Conservation (phyloP, 2,329 filamentous ascomycete genomes). For the Aspergillus aculeatus region DNA sequence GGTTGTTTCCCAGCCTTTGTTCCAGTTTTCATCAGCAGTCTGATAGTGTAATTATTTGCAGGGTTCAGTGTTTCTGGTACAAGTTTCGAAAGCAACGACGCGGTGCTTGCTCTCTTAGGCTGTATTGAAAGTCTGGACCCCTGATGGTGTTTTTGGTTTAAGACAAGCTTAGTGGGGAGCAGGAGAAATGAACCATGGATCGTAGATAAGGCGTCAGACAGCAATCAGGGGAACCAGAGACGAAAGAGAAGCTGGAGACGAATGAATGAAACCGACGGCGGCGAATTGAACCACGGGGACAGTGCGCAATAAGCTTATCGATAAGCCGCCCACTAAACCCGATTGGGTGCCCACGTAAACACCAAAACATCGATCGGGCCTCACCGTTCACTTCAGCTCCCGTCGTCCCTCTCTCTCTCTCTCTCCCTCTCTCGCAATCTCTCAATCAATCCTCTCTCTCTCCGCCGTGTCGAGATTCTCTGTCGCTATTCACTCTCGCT, state of each 20-base stretch:
- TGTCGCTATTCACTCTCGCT: conserved; percentile 9
- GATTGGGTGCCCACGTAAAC: conserved; percentile 40
- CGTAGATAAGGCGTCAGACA: background rate
- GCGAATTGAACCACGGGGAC: conserved; percentile 2
- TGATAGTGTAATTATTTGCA: no score
- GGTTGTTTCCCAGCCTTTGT: no score
- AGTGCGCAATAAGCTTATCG: conserved; percentile 42
- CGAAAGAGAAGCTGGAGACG: conserved; percentile 28
- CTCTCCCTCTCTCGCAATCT: conserved; percentile 10
- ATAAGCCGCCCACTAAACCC: conserved; percentile 40
- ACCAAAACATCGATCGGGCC: conserved; percentile 35
- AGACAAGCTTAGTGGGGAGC: background rate
- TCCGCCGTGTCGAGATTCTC: background rate
- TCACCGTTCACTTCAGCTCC: conserved; percentile 29
- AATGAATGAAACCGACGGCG: background rate
- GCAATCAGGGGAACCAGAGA: conserved; percentile 14
- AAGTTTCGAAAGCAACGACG: no score
- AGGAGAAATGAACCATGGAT: background rate
- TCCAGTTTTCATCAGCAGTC: no score
- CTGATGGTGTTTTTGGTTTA: no score
- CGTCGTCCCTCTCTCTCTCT: conserved; percentile 8
- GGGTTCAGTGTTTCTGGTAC: no score
- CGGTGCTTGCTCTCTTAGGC: no score
- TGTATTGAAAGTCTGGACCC: no score
- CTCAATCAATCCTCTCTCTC: conserved; percentile 10